Conservation (phyloP, 768 basidiomycete genomes). For the Lyophyllum decastes region DNA sequence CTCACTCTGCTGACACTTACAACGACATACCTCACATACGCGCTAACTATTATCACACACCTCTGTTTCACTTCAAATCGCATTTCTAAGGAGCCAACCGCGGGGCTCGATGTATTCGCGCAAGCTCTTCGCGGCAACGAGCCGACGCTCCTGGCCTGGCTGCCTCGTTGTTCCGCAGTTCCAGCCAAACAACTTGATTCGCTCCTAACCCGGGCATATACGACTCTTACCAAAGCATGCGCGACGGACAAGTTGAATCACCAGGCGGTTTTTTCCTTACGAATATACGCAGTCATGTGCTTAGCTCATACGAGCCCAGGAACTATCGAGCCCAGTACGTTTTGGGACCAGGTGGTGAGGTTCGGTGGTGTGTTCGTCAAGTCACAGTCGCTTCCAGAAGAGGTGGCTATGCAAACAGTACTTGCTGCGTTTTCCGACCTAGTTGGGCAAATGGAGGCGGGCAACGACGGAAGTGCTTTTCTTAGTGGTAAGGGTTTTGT, state of each 20-base stretch:
- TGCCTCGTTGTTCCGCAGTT: constrained; percentile 41
- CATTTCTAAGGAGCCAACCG: background rate
- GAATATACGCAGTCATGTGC: constrained; percentile 50
- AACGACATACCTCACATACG: constrained; percentile 60
- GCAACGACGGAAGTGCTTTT: constrained; percentile 38
- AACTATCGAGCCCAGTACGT: constrained; percentile 49
- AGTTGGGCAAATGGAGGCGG: constrained; percentile 37
- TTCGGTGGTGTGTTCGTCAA: constrained; percentile 48
- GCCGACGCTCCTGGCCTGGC: constrained; percentile 50
- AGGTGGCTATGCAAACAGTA: constrained; percentile 36
- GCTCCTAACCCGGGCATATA: constrained; percentile 62
- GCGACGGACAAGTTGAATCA: constrained; percentile 20
- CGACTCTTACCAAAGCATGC: constrained; percentile 46
- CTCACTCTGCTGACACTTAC: constrained; percentile 50
- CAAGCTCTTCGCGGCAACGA: constrained; percentile 28
- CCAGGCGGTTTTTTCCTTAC: constrained; percentile 31
- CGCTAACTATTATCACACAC: constrained; percentile 44
- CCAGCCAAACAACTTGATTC: constrained; percentile 58
- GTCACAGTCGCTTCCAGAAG: constrained; percentile 27
- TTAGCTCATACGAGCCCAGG: constrained; percentile 46
- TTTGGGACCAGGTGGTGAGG: constrained; percentile 72
- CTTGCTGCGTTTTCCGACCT: constrained; percentile 46
- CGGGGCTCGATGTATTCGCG: constrained; percentile 25
- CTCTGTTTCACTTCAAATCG: constrained; percentile 12
- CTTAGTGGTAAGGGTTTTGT: constrained; percentile 54